phyloP scores from a whole-genome alignment of 129 eudicot genomes.

The Pseudognaphalium luteoalbum region DNA sequence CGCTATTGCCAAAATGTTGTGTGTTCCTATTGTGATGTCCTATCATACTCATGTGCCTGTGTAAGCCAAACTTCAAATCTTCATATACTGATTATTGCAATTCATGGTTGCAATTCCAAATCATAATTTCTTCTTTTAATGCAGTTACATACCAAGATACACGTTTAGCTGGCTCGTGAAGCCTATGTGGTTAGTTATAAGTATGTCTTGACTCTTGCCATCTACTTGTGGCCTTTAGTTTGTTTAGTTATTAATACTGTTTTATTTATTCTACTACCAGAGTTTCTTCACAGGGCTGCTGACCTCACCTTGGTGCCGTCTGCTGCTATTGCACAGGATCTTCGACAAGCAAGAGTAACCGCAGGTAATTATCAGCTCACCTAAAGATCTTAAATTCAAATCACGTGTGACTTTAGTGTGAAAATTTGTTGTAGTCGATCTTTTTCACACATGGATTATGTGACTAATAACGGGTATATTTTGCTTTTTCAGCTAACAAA shows the following conservation, averaged over 20 bases:
- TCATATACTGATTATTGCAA: neutral
- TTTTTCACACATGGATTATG: neutral
- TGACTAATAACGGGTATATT: neutral
- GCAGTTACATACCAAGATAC: constrained; percentile 98
- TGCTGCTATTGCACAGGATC: constrained; percentile 92
- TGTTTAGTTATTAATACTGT: neutral
- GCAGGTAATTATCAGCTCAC: constrained; percentile 51
- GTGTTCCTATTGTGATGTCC: constrained; percentile 95
- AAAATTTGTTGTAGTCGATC: neutral
- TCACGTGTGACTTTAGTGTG: neutral
- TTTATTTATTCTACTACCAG: constrained; percentile 35
- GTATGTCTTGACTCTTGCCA: constrained; percentile 48
- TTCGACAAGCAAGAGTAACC: constrained; percentile 74
- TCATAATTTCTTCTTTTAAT: neutral
- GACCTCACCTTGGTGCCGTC: constrained; percentile 98
- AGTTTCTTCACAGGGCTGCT: constrained; percentile 97
- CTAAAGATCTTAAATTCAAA: neutral
- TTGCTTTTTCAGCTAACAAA: constrained; percentile 56
- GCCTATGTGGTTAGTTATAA: constrained; percentile 96
- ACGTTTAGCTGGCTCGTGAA: constrained; percentile 97
- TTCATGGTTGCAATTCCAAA: neutral
- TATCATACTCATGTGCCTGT: constrained; percentile 99
- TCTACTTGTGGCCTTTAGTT: neutral
- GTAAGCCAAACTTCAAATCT: constrained; percentile 51
- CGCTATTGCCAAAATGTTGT: constrained; percentile 78